Conservation (phyloP, 1,284 basidiomycete species). For the Erythrobasidium hasegawianum region DNA sequence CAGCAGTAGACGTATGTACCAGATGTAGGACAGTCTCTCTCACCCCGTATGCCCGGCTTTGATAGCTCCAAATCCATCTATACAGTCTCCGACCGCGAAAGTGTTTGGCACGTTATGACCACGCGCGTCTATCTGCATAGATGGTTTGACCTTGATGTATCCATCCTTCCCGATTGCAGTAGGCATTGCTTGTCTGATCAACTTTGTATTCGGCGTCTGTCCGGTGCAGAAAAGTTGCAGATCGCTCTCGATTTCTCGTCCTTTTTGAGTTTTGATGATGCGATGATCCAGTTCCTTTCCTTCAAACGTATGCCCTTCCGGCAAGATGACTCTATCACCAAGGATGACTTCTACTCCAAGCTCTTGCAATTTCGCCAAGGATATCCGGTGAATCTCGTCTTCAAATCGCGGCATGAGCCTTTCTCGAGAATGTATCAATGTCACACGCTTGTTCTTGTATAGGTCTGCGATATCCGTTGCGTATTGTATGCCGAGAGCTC, state of each 20-base stretch:
- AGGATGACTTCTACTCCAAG: slow-evolving; percentile 51
- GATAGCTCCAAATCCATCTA: slow-evolving; percentile 64
- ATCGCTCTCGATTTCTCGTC: slow-evolving; percentile 22
- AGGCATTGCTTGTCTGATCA: slow-evolving; percentile 57
- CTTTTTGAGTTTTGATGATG: slow-evolving; percentile 27
- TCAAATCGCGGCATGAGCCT: slow-evolving; percentile 62
- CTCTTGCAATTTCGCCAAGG: slow-evolving; percentile 47
- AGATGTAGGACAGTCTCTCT: neutral
- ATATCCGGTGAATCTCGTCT: slow-evolving; percentile 54
- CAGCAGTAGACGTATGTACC: neutral
- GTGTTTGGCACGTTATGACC: slow-evolving; percentile 50
- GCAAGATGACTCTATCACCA: slow-evolving; percentile 50
- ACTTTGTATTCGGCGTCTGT: slow-evolving; percentile 64
- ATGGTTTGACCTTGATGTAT: slow-evolving; percentile 50
- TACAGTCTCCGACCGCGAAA: slow-evolving; percentile 63
- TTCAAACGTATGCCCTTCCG: slow-evolving; percentile 40
- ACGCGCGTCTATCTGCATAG: slow-evolving; percentile 39
- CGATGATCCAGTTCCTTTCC: slow-evolving; percentile 30
- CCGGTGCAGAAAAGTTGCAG: slow-evolving; percentile 68
- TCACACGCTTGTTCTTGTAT: slow-evolving; percentile 52
- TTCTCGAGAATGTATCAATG: slow-evolving; percentile 63
- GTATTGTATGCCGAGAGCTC: slow-evolving; percentile 58
- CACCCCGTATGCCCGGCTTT: slow-evolving; percentile 62
- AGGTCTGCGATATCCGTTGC: slow-evolving; percentile 59
- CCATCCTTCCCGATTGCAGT: slow-evolving; percentile 54